Percentiles rank a stretch among this genome's conserved stretches.
Conservation (phyloP, 805 yeast genomes). For the Barnettozyma botsteinii region DNA sequence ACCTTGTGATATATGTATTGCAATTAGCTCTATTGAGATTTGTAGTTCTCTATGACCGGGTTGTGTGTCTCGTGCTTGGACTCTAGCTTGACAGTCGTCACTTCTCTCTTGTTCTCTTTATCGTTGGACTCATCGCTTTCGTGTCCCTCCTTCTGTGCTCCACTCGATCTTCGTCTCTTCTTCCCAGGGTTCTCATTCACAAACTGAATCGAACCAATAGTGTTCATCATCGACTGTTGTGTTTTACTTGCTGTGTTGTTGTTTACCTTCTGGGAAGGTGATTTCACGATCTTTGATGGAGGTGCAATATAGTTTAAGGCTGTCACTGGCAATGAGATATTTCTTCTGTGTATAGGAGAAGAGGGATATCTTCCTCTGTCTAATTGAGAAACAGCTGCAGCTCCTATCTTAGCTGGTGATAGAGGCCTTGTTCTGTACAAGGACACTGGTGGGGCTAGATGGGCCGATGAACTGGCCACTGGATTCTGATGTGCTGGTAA, state of each 20-base stretch:
- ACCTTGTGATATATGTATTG: too few species aligned
- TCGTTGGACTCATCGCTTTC: neutral
- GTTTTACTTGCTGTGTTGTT: conserved; percentile 26
- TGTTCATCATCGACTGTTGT: conserved; percentile 24
- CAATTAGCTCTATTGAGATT: too few species aligned
- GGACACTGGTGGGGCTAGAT: conserved; percentile 21
- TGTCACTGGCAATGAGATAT: conserved; percentile 34
- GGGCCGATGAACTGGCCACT: too few species aligned
- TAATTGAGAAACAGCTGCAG: conserved; percentile 57
- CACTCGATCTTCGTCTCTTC: conserved; percentile 24
- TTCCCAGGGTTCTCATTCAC: conserved; percentile 26
- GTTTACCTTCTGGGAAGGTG: conserved; percentile 10
- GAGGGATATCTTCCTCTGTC: conserved; percentile 23
- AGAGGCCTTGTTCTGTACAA: conserved; percentile 29
- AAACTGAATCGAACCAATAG: conserved; percentile 24
- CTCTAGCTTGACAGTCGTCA: neutral
- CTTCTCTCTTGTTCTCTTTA: neutral
- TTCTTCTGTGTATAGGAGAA: conserved; percentile 31
- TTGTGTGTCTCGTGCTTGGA: too few species aligned
- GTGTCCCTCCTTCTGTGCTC: neutral
- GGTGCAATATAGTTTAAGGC: conserved; percentile 6
- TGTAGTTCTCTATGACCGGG: too few species aligned
- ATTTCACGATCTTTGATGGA: conserved; percentile 17
- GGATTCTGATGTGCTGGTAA: neutral
- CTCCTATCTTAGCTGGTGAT: conserved; percentile 70